A percentile compares a stretch with the other conserved stretches of the same genome.
These are phyloP conservation scores for Arbutus unedo DNA, from an alignment of 148 eudicot species.

Conservation along the genomic window DNA sequence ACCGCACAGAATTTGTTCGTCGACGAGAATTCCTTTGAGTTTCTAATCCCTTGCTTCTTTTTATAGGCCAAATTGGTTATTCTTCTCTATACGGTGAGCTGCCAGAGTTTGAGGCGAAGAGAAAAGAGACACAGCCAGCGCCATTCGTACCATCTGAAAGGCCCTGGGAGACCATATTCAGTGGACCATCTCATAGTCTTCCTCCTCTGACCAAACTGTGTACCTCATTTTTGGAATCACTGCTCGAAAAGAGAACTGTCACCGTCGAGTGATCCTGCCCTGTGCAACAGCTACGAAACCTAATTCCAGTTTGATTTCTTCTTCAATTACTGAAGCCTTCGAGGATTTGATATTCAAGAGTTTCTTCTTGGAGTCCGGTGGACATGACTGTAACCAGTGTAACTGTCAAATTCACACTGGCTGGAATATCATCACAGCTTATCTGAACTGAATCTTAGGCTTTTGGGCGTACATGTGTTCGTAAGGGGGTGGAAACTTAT, in stretches of 20 bases:
- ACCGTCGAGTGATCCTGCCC: conserved; percentile 22
- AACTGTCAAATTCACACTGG: not conserved
- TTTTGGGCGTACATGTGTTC: not conserved
- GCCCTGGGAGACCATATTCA: conserved; percentile 76
- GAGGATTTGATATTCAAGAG: not conserved
- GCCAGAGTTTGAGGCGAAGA: conserved; percentile 51
- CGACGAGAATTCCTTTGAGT: not conserved
- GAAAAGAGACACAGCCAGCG: conserved; percentile 16
- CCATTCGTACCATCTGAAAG: conserved; percentile 49
- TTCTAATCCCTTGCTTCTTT: not conserved
- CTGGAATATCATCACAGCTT: not conserved
- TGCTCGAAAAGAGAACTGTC: conserved; percentile 66
- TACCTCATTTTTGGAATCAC: conserved; percentile 67
- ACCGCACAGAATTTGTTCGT: too few relatives aligned
- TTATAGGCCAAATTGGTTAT: conserved; percentile 58
- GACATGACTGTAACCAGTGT: too few relatives aligned
- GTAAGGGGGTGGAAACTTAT: not conserved
- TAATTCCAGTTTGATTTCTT: not conserved
- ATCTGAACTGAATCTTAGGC: too few relatives aligned
- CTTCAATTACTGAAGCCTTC: not conserved
- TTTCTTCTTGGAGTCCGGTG: not conserved
- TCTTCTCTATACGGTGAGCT: conserved; percentile 75
- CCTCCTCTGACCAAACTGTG: conserved; percentile 81
- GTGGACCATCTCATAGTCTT: conserved; percentile 71
- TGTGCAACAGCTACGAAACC: not conserved